Conservation (phyloP, 2,329 filamentous ascomycete species). For the Phyllosticta ampelicida region DNA sequence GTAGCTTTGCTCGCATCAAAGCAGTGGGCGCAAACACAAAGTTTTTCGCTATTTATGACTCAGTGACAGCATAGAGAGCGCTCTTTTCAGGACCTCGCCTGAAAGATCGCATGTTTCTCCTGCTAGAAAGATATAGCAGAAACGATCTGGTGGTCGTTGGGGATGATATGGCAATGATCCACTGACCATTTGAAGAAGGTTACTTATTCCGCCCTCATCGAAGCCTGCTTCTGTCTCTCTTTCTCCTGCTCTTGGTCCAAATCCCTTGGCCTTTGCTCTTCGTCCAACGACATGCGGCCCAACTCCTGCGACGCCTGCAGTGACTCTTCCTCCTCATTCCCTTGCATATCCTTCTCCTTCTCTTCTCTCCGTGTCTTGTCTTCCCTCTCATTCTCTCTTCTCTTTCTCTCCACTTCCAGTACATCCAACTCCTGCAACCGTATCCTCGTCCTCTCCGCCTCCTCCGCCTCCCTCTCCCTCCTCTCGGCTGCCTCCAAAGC, state of each 20-base stretch:
- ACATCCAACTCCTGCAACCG: slow-evolving; percentile 35
- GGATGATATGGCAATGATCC: too few species aligned
- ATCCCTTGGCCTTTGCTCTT: neutral
- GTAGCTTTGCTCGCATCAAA: too few species aligned
- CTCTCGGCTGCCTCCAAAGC: slow-evolving; percentile 61
- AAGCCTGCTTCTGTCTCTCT: neutral
- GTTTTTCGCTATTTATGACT: too few species aligned
- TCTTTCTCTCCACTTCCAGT: slow-evolving; percentile 21
- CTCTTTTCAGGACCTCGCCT: too few species aligned
- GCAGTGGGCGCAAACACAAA: too few species aligned
- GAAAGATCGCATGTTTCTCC: too few species aligned
- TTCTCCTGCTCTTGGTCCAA: neutral
- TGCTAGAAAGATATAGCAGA: too few species aligned
- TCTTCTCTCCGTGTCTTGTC: neutral
- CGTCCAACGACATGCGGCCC: slow-evolving; percentile 5
- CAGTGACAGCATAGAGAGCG: too few species aligned
- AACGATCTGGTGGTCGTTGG: too few species aligned
- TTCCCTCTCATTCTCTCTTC: neutral
- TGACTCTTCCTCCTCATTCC: neutral
- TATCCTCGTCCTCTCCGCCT: slow-evolving; percentile 23
- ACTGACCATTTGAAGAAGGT: neutral
- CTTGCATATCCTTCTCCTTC: neutral
- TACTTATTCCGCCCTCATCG: neutral
- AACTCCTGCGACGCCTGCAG: slow-evolving; percentile 5
- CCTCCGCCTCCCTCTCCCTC: slow-evolving; percentile 49